Base-by-base conservation (phyloP, 1,284 basidiomycete species). In the Golubevia sp. region DNA sequence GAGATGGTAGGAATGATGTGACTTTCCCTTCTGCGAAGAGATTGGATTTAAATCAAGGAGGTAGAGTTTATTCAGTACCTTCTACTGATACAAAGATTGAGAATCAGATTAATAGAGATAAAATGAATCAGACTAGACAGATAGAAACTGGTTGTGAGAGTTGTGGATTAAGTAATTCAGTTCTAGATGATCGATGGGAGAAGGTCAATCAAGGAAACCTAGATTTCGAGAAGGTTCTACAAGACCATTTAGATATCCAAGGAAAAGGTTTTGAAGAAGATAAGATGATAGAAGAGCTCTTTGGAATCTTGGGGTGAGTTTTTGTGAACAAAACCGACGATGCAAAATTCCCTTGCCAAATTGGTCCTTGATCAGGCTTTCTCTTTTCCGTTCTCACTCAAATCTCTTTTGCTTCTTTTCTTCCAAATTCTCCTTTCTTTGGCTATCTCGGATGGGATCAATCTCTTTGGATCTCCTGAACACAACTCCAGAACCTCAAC, bases 281-380 rank as follows among this genome's bases (percentile, higher is more conserved):
- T 3, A 20, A 20, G 8, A 26, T 68, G 6, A 51, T 64, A 0
- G 66, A 73, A 56, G 20, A 51, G 0, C 61, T 74, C 0, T 74
- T 58, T 57, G 55, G 66, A 5, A 21, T 74, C 1, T 64, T 74
- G 2, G 62, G 68, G 61, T 62, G 26, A 62, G 61, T 55, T 26
- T 18, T 23, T n/a, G 21, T 6, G 23, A 27, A 5, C 38, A 38
- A 15, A 18, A 7, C 27, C n/a, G n/a, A n/a, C n/a, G n/a, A n/a
- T n/a, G n/a, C n/a, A n/a, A n/a, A n/a, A n/a, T n/a, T n/a, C n/a
- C n/a, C n/a, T n/a, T n/a, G n/a, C n/a, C n/a, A n/a, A n/a, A n/a
- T n/a, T n/a, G n/a, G n/a, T n/a, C n/a, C n/a, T n/a, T n/a, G n/a
- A n/a, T n/a, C n/a, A n/a, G 4, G 30, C 30, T 34, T 34, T 34